Percentiles rank a stretch among this genome's conserved stretches.
These are phyloP conservation scores for Umbelopsis sp. DNA, from an alignment of 371 early-diverging fungal species.

Conservation along the genomic window DNA sequence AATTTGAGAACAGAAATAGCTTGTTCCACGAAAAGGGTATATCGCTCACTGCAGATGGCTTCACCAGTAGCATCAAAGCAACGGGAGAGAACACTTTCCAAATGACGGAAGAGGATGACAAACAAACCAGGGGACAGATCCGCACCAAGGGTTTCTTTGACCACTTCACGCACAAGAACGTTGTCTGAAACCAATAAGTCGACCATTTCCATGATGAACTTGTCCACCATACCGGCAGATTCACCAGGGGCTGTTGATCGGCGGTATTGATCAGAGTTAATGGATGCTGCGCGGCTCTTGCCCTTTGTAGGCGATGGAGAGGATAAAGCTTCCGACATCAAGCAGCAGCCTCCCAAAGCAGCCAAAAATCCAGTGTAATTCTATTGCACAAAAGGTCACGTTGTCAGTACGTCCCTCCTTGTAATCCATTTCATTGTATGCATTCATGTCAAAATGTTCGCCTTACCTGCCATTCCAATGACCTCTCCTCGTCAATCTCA, in stretches of 20 bases:
- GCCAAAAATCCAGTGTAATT: constrained; percentile 77
- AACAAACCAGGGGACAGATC: constrained; percentile 87
- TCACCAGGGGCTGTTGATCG: constrained; percentile 47
- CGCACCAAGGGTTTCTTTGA: constrained; percentile 85
- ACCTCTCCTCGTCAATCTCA: constrained; percentile 47
- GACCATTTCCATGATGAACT: constrained; percentile 85
- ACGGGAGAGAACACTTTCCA: constrained; percentile 72
- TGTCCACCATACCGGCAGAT: constrained; percentile 71
- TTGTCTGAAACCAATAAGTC: constrained; percentile 85
- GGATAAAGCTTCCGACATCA: constrained; percentile 49
- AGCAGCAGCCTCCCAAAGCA: constrained; percentile 68
- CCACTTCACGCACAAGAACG: constrained; percentile 87
- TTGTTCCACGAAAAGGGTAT: constrained; percentile 89
- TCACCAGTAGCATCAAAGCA: constrained; percentile 83
- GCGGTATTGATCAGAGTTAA: constrained; percentile 28
- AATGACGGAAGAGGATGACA: constrained; percentile 82
- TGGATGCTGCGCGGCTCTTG: constrained; percentile 26
- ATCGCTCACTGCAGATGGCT: constrained; percentile 74
- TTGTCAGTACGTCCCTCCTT: too few relatives aligned
- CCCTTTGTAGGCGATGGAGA: constrained; percentile 40
- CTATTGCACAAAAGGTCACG: background rate
- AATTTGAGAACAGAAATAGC: constrained; percentile 84
- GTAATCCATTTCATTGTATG: too few relatives aligned
- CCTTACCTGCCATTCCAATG: constrained; percentile 56
- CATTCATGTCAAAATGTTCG: too few relatives aligned